These are phyloP conservation scores for Microdochium bolleyi DNA, from an alignment of 2,329 filamentous ascomycete species.

Conservation along the genomic window DNA sequence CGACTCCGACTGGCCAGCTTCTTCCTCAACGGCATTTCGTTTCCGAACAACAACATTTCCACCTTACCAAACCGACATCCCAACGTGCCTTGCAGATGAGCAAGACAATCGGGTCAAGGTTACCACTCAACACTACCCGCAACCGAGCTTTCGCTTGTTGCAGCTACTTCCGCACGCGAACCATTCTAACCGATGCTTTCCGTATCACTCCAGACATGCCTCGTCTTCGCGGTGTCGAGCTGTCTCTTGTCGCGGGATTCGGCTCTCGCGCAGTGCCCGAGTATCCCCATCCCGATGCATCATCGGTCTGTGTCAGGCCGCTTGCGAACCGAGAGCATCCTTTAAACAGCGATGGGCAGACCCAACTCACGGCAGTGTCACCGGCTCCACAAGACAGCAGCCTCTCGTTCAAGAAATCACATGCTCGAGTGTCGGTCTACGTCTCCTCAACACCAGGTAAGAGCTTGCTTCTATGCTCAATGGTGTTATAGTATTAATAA, in stretches of 20 bases:
- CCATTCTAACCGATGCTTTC: not conserved
- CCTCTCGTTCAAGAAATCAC: constrained; percentile 13
- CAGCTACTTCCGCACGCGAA: not conserved
- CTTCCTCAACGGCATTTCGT: not conserved
- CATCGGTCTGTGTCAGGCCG: constrained; percentile 27
- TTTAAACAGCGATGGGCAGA: too few relatives aligned
- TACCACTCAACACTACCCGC: too few relatives aligned
- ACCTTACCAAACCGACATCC: not conserved
- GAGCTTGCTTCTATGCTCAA: constrained; percentile 1
- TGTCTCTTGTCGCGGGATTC: constrained; percentile 31
- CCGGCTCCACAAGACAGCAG: not conserved
- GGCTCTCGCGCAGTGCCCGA: constrained; percentile 35
- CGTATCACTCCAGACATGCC: constrained; percentile 29
- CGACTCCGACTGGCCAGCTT: not conserved
- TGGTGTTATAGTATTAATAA: not conserved
- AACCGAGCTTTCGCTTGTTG: too few relatives aligned
- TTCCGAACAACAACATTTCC: too few relatives aligned
- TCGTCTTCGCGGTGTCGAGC: constrained; percentile 36
- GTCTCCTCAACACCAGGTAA: constrained; percentile 46
- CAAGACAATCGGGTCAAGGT: too few relatives aligned
- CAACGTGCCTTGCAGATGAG: too few relatives aligned
- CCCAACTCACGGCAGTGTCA: not conserved
- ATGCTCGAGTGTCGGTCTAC: constrained; percentile 44
- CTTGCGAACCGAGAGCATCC: not conserved
- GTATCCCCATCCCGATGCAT: constrained; percentile 45